Conservation (phyloP, 2,329 filamentous ascomycete genomes). For the Conoideocrella luteorostrata region DNA sequence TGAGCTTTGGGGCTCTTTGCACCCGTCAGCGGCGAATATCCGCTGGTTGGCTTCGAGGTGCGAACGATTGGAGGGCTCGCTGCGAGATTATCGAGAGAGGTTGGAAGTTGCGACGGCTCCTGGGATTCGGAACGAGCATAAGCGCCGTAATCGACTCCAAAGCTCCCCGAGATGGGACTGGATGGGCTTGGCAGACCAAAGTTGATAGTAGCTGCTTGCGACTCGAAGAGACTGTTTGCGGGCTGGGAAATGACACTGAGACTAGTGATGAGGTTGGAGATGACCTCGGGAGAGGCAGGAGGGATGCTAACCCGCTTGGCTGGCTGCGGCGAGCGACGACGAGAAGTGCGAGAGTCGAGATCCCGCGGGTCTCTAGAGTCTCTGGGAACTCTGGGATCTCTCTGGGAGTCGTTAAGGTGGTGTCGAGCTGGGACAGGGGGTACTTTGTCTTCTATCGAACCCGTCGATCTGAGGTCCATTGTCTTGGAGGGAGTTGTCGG, state of each 20-base stretch:
- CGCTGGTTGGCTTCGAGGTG: conserved; percentile 75
- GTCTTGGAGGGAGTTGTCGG: background rate
- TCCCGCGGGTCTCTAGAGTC: no score
- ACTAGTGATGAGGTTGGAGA: conserved; percentile 63
- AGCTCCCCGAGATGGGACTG: conserved; percentile 41
- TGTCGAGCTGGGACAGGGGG: conserved; percentile 26
- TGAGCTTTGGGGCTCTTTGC: conserved; percentile 44
- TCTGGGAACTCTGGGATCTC: background rate
- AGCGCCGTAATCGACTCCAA: conserved; percentile 68
- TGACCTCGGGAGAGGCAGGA: conserved; percentile 61
- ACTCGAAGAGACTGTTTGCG: conserved; percentile 64
- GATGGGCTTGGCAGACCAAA: conserved; percentile 33
- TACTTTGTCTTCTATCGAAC: conserved; percentile 12
- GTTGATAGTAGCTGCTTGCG: conserved; percentile 36
- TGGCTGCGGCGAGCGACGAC: conserved; percentile 10
- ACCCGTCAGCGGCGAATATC: conserved; percentile 65
- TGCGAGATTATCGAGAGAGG: conserved; percentile 52
- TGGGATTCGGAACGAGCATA: conserved; percentile 48
- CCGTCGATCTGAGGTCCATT: conserved; percentile 19
- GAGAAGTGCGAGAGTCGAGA: conserved; percentile 8
- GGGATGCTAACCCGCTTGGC: conserved; percentile 17
- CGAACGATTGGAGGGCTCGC: conserved; percentile 66
- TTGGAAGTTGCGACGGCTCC: conserved; percentile 38
- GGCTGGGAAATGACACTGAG: conserved; percentile 63
- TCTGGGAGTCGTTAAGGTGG: conserved; percentile 1